These are phyloP conservation scores for Symbiotaphrina buchneri DNA, from an alignment of 495 filamentous ascomycete species.

Conservation along the genomic window DNA sequence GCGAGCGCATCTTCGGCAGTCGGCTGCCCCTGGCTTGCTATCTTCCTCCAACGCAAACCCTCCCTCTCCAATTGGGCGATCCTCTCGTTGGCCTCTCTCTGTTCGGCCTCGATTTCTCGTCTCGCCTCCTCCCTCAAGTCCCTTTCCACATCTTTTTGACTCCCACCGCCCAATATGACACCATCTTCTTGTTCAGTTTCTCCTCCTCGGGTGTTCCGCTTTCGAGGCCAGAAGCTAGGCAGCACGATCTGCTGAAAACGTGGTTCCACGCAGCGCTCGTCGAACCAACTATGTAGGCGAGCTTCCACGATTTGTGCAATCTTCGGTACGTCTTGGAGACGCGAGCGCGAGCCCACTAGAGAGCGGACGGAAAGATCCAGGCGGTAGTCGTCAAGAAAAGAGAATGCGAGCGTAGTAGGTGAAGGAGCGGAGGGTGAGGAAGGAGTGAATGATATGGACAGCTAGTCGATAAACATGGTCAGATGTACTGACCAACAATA, in stretches of 20 bases:
- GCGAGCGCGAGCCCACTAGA: conserved; percentile 71
- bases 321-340: conserved; percentile 91
- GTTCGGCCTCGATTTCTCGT: conserved; percentile 9
- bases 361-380: conserved; percentile 81
- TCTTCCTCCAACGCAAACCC: conserved; percentile 8
- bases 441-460: conserved; percentile 82
- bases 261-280: conserved; percentile 87
- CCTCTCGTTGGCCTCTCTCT: conserved; percentile 6
- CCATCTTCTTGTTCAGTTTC: conserved; percentile 22
- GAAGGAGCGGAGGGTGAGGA: conserved; percentile 16
- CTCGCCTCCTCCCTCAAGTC: conserved; percentile 20
- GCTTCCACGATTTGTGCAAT: conserved; percentile 88
- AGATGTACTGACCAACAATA: too few relatives aligned
- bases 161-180: too few relatives aligned
- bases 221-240: conserved; percentile 86
- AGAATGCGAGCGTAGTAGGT: conserved; percentile 76
- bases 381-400: conserved; percentile 86
- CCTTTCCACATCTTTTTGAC: conserved; percentile 21
- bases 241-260: conserved; percentile 87
- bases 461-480: conserved; percentile 4
- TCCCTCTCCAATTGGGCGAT: conserved; percentile 9
- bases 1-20: conserved; percentile 8
- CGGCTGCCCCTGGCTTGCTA: too few relatives aligned
- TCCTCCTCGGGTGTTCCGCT: conserved; percentile 51
- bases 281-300: conserved; percentile 86